These are phyloP conservation scores for Trichoderma afroharzianum DNA, from an alignment of 2,329 filamentous ascomycete genomes.

Conservation along the genomic window DNA sequence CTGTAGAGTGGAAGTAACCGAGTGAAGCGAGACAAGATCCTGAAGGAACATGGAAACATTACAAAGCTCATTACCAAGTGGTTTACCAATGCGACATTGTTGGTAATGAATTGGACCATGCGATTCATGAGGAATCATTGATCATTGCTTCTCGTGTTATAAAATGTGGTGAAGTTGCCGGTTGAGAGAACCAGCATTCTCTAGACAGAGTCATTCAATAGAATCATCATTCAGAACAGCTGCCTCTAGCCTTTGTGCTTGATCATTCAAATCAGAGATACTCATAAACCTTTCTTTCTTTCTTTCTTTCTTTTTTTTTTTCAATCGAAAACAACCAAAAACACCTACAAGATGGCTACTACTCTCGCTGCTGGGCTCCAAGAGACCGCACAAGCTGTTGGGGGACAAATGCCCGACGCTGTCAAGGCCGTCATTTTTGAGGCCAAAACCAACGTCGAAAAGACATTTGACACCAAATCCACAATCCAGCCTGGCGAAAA, in stretches of 20 bases:
- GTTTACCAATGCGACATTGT: not conserved
- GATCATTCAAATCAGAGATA: not conserved
- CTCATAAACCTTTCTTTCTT: not conserved
- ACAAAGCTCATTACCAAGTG: not conserved
- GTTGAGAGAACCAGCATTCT: not conserved
- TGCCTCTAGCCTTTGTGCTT: not conserved
- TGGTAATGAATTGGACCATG: not conserved
- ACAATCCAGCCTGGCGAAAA: constrained; percentile 33
- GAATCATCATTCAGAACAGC: not conserved
- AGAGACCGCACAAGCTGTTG: not conserved
- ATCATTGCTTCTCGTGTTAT: not conserved
- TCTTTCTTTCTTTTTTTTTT: not conserved
- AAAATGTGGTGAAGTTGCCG: not conserved
- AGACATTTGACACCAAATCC: constrained; percentile 24
- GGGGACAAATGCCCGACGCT: not conserved
- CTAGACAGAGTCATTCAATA: not conserved
- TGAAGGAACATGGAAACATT: not conserved
- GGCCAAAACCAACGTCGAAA: not conserved
- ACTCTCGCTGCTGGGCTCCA: not conserved
- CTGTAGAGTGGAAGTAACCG: not conserved
- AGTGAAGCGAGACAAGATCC: not conserved
- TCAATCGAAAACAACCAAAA: not conserved
- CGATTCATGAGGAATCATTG: not conserved
- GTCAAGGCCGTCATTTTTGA: not conserved
- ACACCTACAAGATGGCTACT: not conserved